These are phyloP conservation scores for Verticillium klebahnii DNA, from an alignment of 2,329 filamentous ascomycete species.

Conservation along the genomic window DNA sequence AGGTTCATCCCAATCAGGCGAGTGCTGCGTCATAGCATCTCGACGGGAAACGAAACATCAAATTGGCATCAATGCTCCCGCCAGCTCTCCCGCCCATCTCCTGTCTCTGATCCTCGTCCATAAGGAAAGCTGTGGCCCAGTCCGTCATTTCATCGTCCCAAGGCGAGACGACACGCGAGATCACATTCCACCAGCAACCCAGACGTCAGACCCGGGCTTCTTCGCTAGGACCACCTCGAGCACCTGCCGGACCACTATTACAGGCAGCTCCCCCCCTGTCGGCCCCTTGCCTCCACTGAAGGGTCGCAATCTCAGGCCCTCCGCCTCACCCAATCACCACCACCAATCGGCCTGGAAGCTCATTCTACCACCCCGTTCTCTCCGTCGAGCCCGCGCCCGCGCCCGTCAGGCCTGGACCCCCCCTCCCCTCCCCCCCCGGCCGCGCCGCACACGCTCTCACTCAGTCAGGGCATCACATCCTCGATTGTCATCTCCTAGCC, in stretches of 20 bases:
- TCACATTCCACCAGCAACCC: not conserved
- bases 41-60: not conserved
- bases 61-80: conserved; percentile 3
- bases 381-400: not conserved
- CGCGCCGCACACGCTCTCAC: conserved; percentile 3
- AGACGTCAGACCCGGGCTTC: not conserved
- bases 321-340: conserved; percentile 10
- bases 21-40: not conserved
- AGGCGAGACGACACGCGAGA: conserved; percentile 1
- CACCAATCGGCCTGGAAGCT: conserved; percentile 11
- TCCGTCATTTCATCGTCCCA: conserved; percentile 1
- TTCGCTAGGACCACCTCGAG: not conserved
- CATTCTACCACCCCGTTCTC: conserved; percentile 6
- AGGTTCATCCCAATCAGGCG: not conserved
- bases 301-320: conserved; percentile 2
- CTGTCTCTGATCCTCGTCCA: not conserved
- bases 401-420: conserved; percentile 9
- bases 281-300: conserved; percentile 2
- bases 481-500: not conserved
- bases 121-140: not conserved
- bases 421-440: conserved; percentile 3
- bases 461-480: not conserved
- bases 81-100: not conserved
- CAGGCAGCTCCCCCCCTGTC: not conserved
- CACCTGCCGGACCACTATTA: not conserved